Evolutionary conservation across 129 eudicot species (phyloP).

Genomic region (Escallonia herrerae): DNA sequence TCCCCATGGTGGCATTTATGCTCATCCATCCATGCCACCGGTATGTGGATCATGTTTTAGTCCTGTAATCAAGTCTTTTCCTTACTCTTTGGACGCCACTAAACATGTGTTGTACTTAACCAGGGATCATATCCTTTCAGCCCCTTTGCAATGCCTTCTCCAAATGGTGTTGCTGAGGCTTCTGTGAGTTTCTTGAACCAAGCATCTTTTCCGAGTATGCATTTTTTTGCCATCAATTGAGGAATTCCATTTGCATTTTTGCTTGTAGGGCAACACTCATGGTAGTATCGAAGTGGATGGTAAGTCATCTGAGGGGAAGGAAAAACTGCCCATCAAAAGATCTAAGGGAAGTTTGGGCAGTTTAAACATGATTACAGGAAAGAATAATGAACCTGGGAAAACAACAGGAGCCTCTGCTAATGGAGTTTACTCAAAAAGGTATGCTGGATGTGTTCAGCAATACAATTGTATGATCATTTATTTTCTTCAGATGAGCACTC

Average conservation of each 20-base stretch:
- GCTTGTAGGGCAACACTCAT: constrained; percentile 50
- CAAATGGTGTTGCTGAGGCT: constrained; percentile 82
- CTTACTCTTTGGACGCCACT: constrained; percentile 13
- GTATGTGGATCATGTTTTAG: constrained; percentile 28
- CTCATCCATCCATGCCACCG: constrained; percentile 93
- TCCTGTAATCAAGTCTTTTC: constrained; percentile 5
- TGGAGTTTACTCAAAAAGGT: constrained; percentile 85
- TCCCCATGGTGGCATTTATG: constrained; percentile 91
- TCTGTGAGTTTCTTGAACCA: constrained; percentile 50
- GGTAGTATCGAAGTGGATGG: constrained; percentile 59
- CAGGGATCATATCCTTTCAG: constrained; percentile 92
- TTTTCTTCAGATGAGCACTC: no score
- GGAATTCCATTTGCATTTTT: constrained; percentile 7
- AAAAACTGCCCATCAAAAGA: constrained; percentile 86
- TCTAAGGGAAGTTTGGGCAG: constrained; percentile 91
- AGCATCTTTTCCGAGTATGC: background rate
- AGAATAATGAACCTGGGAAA: constrained; percentile 61
- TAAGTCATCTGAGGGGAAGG: constrained; percentile 73
- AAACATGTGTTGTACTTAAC: constrained; percentile 8
- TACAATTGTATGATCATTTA: background rate
- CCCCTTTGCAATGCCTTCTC: constrained; percentile 81
- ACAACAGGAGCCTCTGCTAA: constrained; percentile 58
- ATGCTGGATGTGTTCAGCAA: constrained; percentile 5
- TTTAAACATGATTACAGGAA: constrained; percentile 83
- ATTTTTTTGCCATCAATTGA: background rate